These are phyloP conservation scores for Boletus insuetus DNA, from an alignment of 768 basidiomycete species.

Conservation along the genomic window DNA sequence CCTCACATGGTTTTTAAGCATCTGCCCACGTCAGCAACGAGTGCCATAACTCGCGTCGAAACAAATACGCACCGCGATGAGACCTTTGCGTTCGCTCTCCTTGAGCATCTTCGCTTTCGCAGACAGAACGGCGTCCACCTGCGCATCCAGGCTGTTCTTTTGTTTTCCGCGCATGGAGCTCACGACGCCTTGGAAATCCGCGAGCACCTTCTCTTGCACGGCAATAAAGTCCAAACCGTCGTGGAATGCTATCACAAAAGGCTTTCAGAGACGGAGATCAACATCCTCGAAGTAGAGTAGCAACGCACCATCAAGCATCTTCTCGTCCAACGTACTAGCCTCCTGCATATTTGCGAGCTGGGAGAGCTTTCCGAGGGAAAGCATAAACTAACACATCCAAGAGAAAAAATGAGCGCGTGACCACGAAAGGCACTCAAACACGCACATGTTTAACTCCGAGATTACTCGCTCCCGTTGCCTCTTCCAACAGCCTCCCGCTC, in stretches of 20 bases:
- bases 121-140: constrained; percentile 61
- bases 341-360: constrained; percentile 66
- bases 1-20: constrained; percentile 68
- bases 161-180: constrained; percentile 51
- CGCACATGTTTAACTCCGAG: constrained; percentile 78
- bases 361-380: constrained; percentile 87
- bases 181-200: constrained; percentile 55
- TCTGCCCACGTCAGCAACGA: constrained; percentile 33
- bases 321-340: constrained; percentile 42
- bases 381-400: constrained; percentile 60
- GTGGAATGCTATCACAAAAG: constrained; percentile 63
- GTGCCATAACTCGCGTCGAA: not conserved
- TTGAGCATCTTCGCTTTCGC: constrained; percentile 45
- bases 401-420: constrained; percentile 1
- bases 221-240: constrained; percentile 84
- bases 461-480: constrained; percentile 53
- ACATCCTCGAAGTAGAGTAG: not conserved
- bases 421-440: not conserved
- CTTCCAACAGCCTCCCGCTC: constrained; percentile 58
- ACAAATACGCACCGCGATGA: constrained; percentile 35
- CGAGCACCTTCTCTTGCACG: constrained; percentile 69
- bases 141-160: constrained; percentile 60
- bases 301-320: constrained; percentile 52
- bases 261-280: constrained; percentile 2
- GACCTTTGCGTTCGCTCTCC: constrained; percentile 46